Evolutionary conservation across 768 basidiomycete species (phyloP), one percentile per base, ranked within the genome.

Genomic region (Lentinula guzmanii): DNA sequence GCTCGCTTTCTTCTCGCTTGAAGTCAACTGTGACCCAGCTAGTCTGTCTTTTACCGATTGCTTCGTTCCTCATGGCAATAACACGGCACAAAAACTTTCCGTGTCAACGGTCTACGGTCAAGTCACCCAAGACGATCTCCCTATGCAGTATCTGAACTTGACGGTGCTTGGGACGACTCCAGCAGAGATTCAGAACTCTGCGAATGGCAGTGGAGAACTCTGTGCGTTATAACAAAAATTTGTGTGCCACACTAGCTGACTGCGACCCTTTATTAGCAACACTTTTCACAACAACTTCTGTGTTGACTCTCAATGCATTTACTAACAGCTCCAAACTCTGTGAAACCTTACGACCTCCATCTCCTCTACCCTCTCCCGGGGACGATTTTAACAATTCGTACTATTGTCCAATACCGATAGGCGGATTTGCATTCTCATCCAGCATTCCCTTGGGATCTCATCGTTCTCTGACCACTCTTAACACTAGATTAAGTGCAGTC

Each of bases 401-500:
- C 60, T 91, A 87, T 68, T 98, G 96, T 69, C 94, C 95, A 11
- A 77, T 97, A 62, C 69, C 79, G 4, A 78, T 86, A 3, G 96
- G 96, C 1, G 83, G 85, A 1, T 87, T 97, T 67, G 95, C 87
- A 1, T 84, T 98, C 69, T 84, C 91, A 24, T 78, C 91, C 10
- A 80, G 87, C 16, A 84, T 93, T 43, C 86, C 86, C 5, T 84
- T 90, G 69, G 79, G 82, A 39, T 67, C 76, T 48, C 77, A 82
- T 62, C 89, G 90, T 69, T 82, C 86, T 15, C 79, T 98, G 48
- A 91, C 91, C 11, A 95, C 95, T 9, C 80, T 96, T 60, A 80
- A 83, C 63, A 97, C 95, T 1, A 86, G 86, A 21, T 74, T 99
- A 24, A 87, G 92, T 51, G 90, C 95, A 7, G 89, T 98, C 24